Evolutionary conservation across 345 rosid species (phyloP), one percentile per base, ranked within the genome.

Genomic region (Acer campestre): DNA sequence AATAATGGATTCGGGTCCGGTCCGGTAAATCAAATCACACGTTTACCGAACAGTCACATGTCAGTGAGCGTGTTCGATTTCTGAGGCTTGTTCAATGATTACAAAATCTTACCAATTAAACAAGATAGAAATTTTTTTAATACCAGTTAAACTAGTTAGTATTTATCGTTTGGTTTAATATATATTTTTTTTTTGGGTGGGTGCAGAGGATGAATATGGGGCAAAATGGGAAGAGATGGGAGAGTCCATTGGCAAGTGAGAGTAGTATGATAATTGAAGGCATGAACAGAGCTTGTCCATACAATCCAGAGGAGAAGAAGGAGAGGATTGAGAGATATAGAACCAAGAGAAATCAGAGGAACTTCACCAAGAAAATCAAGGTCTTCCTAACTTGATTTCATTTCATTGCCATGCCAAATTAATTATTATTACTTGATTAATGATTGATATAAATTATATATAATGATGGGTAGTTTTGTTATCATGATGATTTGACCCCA

Each of bases 281-380:
- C 67, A 93, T 94, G 98, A 87, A 78, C 86, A 90, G 81, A 85
- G 93, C 98, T 11, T 83, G 84, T 77, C 88, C 84, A 70, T 96
- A 92, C 65, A 86, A 91, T 77, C 99, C 99, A 0, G 92, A 90
- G 76, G 97, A 96, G 90, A 96, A 92, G 88, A 91, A 91, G 77
- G 92, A 96, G 74, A 88, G 88, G 67, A 96, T 96, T 81, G 91
- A 94, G 72, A 89, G 97, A 80, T 96, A 96, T 74, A 87, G 88
- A 82, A 89, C 77, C 89, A 96, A 96, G 85, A 92, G 94, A 84
- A 88, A 82, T 65, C 92, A 85, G 68, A 85, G 99, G 79, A 94
- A 96, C 76, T 96, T 96, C 97, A 94, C 86, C 90, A 96, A 92
- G 90, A 96, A 93, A 73, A 96, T 96, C 78, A 94, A 96, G 99